A percentile compares a stretch with the other conserved stretches of the same genome.
phyloP scores from a whole-genome alignment of 257 asterid species.

The Ophiorrhiza pumila region DNA sequence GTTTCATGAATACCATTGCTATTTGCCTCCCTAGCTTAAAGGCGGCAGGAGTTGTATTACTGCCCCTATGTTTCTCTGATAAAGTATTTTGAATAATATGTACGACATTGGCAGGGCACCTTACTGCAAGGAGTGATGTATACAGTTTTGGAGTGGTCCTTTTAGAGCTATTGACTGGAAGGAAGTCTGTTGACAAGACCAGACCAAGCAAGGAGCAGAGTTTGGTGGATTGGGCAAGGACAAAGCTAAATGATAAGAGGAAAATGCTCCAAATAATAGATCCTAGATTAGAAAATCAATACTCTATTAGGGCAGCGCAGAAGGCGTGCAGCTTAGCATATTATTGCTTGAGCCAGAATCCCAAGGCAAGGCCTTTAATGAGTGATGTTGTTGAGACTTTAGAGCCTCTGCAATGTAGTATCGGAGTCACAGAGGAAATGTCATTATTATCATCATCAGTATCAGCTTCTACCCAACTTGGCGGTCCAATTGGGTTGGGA shows the following conservation, averaged over 20 bases:
- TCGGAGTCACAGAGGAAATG: conserved; percentile 46
- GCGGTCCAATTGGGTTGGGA: conserved; percentile 58
- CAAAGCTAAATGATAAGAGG: conserved; percentile 89
- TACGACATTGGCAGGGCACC: conserved; percentile 70
- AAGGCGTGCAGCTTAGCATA: conserved; percentile 99
- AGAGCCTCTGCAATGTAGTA: conserved; percentile 76
- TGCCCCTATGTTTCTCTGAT: not conserved
- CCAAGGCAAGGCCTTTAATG: conserved; percentile 97
- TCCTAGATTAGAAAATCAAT: conserved; percentile 85
- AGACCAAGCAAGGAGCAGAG: conserved; percentile 98
- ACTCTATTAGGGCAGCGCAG: conserved; percentile 93
- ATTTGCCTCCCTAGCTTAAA: not conserved
- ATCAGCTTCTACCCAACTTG: conserved; percentile 35
- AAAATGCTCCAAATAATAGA: conserved; percentile 95
- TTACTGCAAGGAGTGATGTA: conserved; percentile 97
- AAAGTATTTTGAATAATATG: not conserved
- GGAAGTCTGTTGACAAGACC: conserved; percentile 97
- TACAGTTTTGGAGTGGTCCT: conserved; percentile 99
- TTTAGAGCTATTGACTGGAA: conserved; percentile 92
- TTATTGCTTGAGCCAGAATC: conserved; percentile 98
- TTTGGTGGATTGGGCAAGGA: conserved; percentile 98
- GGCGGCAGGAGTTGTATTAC: not conserved
- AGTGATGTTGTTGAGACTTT: conserved; percentile 96
- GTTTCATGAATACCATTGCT: not conserved
- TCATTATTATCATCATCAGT: conserved; percentile 46